Percentiles rank a stretch among this genome's conserved stretches.
Evolutionary conservation across 176 grass and related monocot species (phyloP).

Genomic region (Leersia perrieri): DNA sequence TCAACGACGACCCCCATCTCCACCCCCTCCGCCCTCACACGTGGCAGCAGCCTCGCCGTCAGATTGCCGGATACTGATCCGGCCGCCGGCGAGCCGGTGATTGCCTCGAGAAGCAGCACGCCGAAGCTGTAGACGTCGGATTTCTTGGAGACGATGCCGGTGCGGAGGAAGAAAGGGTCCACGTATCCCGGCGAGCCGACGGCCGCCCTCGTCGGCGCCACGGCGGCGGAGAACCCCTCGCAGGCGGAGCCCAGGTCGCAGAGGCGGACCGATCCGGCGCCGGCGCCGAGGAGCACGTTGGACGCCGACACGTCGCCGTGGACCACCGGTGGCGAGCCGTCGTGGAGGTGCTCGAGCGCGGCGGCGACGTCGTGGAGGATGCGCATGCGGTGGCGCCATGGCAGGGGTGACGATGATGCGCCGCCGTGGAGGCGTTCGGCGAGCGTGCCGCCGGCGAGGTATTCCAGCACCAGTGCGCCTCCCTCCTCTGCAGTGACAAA

Average conservation of each 20-base stretch:
- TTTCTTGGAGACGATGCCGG: constrained; percentile 74
- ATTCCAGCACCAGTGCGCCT: constrained; percentile 79
- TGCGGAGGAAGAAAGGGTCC: constrained; percentile 87
- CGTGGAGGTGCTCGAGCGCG: constrained; percentile 80
- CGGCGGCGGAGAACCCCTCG: constrained; percentile 71
- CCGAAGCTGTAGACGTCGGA: constrained; percentile 91
- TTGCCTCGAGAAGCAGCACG: constrained; percentile 62
- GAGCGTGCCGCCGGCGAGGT: constrained; percentile 69
- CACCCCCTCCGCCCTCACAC: constrained; percentile 7
- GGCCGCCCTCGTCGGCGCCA: constrained; percentile 27
- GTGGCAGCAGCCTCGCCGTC: constrained; percentile 36
- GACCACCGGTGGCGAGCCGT: constrained; percentile 45
- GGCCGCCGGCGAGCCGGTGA: constrained; percentile 63
- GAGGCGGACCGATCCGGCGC: constrained; percentile 23
- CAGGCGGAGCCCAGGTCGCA: constrained; percentile 87
- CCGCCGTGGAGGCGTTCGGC: constrained; percentile 48
- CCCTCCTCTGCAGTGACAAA: constrained; percentile 53
- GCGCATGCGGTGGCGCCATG: constrained; percentile 62
- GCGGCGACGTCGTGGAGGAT: constrained; percentile 62
- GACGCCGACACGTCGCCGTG: constrained; percentile 84
- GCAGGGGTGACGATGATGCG: neutral
- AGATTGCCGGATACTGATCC: constrained; percentile 33
- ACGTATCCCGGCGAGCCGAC: constrained; percentile 83
- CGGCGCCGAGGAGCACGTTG: constrained; percentile 71
- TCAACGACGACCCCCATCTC: constrained; percentile 60